Evolutionary conservation across 371 early-diverging fungal genomes (phyloP).

Genomic region (Lichtheimia ornata): DNA sequence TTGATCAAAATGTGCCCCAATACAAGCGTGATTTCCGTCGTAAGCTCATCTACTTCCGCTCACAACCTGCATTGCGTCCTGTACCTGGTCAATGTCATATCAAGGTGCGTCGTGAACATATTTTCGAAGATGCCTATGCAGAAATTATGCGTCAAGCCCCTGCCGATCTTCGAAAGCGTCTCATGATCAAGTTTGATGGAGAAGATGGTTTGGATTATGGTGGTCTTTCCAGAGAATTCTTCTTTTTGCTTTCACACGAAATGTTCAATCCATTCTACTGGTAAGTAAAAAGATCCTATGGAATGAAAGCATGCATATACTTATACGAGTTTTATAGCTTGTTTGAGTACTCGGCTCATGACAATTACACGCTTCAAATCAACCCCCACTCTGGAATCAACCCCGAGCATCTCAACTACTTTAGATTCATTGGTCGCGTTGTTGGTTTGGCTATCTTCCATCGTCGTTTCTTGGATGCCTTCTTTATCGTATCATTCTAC

Average conservation of each 20-base stretch:
- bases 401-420: conserved; percentile 97
- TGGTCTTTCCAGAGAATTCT: conserved; percentile 95
- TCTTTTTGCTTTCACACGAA: conserved; percentile 93
- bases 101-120: conserved; percentile 79
- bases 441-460: conserved; percentile 97
- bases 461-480: conserved; percentile 93
- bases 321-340: conserved; percentile 38
- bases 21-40: conserved; percentile 97
- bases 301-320: neutral
- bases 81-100: conserved; percentile 90
- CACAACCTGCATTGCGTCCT: conserved; percentile 87
- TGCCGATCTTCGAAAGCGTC: conserved; percentile 85
- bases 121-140: conserved; percentile 93
- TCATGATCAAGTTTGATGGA: conserved; percentile 96
- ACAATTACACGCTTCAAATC: conserved; percentile 95
- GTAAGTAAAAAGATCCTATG: neutral
- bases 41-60: conserved; percentile 92
- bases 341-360: conserved; percentile 96
- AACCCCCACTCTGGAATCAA: conserved; percentile 94
- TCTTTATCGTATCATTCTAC: conserved; percentile 95
- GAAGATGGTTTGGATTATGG: conserved; percentile 99
- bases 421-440: conserved; percentile 96
- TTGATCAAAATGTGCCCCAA: conserved; percentile 92
- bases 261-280: conserved; percentile 98
- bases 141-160: conserved; percentile 87